Conservation (phyloP, 768 basidiomycete species). For the Clavulina sp. region DNA sequence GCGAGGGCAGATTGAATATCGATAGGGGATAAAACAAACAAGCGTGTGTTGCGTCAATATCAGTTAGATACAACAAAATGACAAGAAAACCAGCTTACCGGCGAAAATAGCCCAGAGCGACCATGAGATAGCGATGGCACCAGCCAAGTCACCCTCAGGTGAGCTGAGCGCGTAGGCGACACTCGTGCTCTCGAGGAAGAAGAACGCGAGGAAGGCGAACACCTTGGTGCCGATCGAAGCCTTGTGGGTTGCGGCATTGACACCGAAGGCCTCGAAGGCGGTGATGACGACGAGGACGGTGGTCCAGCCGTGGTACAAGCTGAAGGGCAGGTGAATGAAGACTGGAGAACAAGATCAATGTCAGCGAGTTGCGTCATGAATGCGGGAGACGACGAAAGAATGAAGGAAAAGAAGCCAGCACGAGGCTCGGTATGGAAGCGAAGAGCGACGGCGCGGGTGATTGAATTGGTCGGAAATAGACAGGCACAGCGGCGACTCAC, state of each 20-base stretch:
- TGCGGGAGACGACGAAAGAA: neutral
- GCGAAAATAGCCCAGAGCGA: constrained; percentile 87
- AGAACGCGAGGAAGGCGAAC: constrained; percentile 81
- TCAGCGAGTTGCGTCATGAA: neutral
- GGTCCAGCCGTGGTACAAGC: constrained; percentile 86
- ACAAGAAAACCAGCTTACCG: constrained; percentile 14
- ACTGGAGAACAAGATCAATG: no score
- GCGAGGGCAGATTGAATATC: neutral
- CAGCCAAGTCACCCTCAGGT: constrained; percentile 81
- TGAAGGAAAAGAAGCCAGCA: neutral
- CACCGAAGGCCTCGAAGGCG: constrained; percentile 79
- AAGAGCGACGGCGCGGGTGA: neutral
- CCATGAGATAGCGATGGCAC: constrained; percentile 80
- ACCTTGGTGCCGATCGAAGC: constrained; percentile 87
- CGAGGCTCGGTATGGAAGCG: neutral
- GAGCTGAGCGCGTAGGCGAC: constrained; percentile 90
- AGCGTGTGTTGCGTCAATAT: constrained; percentile 5
- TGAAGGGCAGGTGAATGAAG: constrained; percentile 91
- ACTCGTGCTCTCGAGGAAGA: constrained; percentile 85
- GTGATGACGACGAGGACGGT: constrained; percentile 68
- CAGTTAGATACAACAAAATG: neutral
- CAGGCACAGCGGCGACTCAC: constrained; percentile 11
- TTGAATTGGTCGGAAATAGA: neutral
- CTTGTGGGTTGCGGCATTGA: constrained; percentile 40
- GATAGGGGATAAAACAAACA: neutral